Base-by-base conservation (phyloP, 176 grass and related monocot genomes). In the Avena atlantica region DNA sequence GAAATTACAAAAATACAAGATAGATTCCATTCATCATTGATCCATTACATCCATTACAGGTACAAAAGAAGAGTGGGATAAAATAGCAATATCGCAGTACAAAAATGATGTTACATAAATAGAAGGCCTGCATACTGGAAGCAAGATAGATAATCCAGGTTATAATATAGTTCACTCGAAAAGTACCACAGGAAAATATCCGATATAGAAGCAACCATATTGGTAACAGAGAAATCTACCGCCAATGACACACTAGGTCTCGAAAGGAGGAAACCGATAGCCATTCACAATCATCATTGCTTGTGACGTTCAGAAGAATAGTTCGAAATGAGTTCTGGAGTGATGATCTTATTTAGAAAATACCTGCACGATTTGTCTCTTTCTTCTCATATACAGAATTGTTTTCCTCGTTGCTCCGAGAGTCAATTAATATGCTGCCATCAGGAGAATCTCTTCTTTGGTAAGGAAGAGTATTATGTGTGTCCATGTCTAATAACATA, bases 401-500 rank as follows among this genome's bases (percentile, higher is more conserved):
- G 62, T 56, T 62, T 17, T 29, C 81, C 62, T 79, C 57, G 1
- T 44, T 20, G 15, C 61, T 75, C 44, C 27, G 37, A 42, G 79
- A 73, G 34, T 89, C 84, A 78, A 84, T 31, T 10, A 60, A 63
- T 48, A 70, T 79, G 17, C 72, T 82, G 37, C 70, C 84, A 80
- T 61, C 55, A 84, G 76, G 88, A 60, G 48, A 45, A 80, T 83
- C 91, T 84, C 67, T 23, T 12, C 61, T 58, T 74, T 87, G 76
- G 81, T 83, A 66, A 47, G 83, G 78, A 88, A 64, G 56, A 68
- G 42, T 45, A 66, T 63, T 81, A 61, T 71, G 48, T 70, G 69
- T 17, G 66, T 86, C 86, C 66, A 76, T 87, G 78, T 91, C 90
- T 88, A 98, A 89, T 66, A 98, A 62, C 84, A 87, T 89, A 86